Base-by-base conservation (phyloP, 2,329 filamentous ascomycete species). In the Arthrinium phaeospermum region DNA sequence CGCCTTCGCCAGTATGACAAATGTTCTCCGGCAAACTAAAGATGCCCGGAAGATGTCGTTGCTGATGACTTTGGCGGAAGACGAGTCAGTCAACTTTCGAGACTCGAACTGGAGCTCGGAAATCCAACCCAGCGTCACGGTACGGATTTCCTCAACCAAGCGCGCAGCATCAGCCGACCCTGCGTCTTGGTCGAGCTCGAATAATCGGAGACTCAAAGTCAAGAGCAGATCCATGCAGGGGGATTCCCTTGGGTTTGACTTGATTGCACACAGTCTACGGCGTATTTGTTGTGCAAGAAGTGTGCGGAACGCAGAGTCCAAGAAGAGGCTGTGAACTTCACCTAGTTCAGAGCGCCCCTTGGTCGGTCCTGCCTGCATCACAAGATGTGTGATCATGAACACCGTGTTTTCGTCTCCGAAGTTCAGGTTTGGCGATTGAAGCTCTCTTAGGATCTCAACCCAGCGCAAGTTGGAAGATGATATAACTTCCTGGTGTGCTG, bases 171-270 rank as follows among this genome's bases (percentile, higher is more conserved):
- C 19, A 6, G 46, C 46, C 4, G 46, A 3, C 16, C 37, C 37
- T 10, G 37, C 5, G 37, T 8, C 46, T 47, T 5, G 16, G 0
- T 70, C 47, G 0, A 76, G 30, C 34, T 68, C 74, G 71, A 75
- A 84, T 1, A 78, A 75, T 1, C 87, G 85, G 0, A 90, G 76
- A 0, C 82, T 77, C 0, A 93, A 76, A 0, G 84, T 87, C 8
- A 91, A 83, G 0, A 92, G 72, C 0, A 86, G 82, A 4, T 89
- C 86, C 89, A 93, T 91, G 27, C 84, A 85, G 61, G 88, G 80
- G 0, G 81, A 81, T 71, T 93, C 91, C 0, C 90, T 83, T 87
- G 89, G 92, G 57, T 90, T 93, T 0, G 81, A 78, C 0, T 79
- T 77, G 10, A 93, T 86, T 0, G 78, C 76, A 0, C 81, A 76